These are phyloP conservation scores for Phycomyces blakesleeanus DNA, from an alignment of 192 early-diverging fungal species.

Conservation along the genomic window DNA sequence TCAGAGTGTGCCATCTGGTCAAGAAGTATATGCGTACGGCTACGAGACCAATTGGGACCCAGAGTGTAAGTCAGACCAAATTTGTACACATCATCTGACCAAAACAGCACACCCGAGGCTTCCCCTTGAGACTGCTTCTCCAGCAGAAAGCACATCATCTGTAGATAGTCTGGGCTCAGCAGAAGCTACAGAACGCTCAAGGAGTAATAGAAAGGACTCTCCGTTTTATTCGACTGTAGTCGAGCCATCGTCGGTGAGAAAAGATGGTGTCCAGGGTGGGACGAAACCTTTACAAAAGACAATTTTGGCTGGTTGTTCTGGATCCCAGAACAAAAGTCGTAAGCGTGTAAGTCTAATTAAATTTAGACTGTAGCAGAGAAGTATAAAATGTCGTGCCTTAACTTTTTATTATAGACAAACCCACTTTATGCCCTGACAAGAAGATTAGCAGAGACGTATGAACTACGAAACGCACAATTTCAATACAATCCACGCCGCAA, in stretches of 20 bases:
- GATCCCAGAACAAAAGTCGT: neutral
- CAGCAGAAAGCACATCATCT: neutral
- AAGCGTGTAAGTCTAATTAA: neutral
- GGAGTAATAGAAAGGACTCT: neutral
- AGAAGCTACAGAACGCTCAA: neutral
- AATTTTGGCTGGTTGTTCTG: neutral
- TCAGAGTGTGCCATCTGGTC: no score
- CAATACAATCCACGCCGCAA: conserved; percentile 74
- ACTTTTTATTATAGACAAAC: neutral
- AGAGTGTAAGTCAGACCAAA: neutral
- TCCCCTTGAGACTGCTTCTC: neutral
- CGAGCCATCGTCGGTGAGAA: neutral
- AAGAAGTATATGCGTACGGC: no score
- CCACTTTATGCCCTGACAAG: neutral
- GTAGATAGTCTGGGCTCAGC: neutral
- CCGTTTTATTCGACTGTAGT: neutral
- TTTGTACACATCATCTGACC: neutral
- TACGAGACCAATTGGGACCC: neutral
- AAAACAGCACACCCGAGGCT: neutral
- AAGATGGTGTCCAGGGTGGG: neutral
- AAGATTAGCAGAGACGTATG: conserved; percentile 52
- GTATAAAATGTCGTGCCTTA: neutral
- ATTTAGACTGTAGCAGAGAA: neutral
- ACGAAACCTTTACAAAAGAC: neutral
- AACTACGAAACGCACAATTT: conserved; percentile 74